Conservation (phyloP, 2,329 filamentous ascomycete species). For the Clonostachys byssicola region DNA sequence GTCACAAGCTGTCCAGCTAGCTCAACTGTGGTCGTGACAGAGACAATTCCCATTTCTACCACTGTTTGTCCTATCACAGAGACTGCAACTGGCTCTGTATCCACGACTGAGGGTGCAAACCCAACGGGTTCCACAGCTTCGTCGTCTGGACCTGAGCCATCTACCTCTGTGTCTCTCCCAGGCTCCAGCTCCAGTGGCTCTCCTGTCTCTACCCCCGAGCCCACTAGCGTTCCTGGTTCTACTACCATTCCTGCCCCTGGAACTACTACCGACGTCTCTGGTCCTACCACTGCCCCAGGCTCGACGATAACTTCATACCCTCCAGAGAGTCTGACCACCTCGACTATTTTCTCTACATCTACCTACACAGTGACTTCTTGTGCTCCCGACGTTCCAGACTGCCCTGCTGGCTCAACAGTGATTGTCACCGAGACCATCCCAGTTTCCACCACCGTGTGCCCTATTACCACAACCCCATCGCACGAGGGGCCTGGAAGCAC, state of each 20-base stretch:
- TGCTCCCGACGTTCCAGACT: background rate
- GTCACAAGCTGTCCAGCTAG: background rate
- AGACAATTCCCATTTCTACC: constrained; percentile 7
- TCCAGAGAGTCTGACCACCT: background rate
- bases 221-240: too few species aligned
- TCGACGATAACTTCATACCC: too few species aligned
- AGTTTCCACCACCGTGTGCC: background rate
- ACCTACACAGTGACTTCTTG: background rate
- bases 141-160: too few species aligned
- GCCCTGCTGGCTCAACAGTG: background rate
- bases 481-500: too few species aligned
- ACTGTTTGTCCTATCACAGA: background rate
- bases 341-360: background rate
- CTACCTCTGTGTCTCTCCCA: background rate
- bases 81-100: background rate
- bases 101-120: too few species aligned
- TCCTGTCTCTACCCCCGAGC: background rate
- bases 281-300: too few species aligned
- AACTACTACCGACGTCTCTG: too few species aligned
- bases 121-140: too few species aligned
- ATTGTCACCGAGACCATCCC: background rate
- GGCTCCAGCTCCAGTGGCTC: background rate
- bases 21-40: background rate
- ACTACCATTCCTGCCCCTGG: too few species aligned
- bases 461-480: too few species aligned